Evolutionary conservation across 305 asterid species (phyloP).

Genomic region (Fraxinus baroniana): DNA sequence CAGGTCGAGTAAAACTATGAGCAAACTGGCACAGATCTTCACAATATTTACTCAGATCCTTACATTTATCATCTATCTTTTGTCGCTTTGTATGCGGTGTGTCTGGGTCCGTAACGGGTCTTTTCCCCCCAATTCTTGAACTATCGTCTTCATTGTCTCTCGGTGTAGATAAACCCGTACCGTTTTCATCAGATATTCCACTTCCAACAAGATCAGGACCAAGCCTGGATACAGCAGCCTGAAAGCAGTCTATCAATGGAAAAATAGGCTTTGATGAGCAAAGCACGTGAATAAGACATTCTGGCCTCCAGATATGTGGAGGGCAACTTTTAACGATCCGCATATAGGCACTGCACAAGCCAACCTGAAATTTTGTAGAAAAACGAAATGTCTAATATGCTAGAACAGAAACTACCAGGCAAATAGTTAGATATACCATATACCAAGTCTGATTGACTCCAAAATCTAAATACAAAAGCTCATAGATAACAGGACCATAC

Average conservation of each 20-base stretch:
- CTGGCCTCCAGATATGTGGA: conserved; percentile 82
- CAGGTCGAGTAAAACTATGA: conserved; percentile 33
- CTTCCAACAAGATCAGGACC: conserved; percentile 54
- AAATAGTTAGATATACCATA: conserved; percentile 3
- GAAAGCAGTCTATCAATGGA: conserved; percentile 70
- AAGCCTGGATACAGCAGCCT: conserved; percentile 64
- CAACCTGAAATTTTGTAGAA: conserved; percentile 57
- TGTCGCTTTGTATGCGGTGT: conserved; percentile 58
- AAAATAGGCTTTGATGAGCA: conserved; percentile 48
- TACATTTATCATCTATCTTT: conserved; percentile 38
- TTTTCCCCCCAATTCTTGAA: conserved; percentile 58
- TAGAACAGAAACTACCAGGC: conserved; percentile 21
- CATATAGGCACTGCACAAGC: conserved; percentile 70
- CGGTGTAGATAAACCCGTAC: conserved; percentile 27
- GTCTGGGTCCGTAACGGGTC: conserved; percentile 45
- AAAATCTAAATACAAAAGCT: conserved; percentile 11
- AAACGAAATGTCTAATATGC: not conserved
- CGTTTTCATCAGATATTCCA: conserved; percentile 32
- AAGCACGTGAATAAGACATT: conserved; percentile 65
- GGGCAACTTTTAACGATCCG: conserved; percentile 75
- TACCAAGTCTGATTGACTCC: conserved; percentile 17
- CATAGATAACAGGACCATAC: not conserved
- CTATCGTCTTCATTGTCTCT: conserved; percentile 30
- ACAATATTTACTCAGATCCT: conserved; percentile 29
- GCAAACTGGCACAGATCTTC: conserved; percentile 34